Conservation (phyloP, 2,329 filamentous ascomycete species). For the Xylariaceae sp. region DNA sequence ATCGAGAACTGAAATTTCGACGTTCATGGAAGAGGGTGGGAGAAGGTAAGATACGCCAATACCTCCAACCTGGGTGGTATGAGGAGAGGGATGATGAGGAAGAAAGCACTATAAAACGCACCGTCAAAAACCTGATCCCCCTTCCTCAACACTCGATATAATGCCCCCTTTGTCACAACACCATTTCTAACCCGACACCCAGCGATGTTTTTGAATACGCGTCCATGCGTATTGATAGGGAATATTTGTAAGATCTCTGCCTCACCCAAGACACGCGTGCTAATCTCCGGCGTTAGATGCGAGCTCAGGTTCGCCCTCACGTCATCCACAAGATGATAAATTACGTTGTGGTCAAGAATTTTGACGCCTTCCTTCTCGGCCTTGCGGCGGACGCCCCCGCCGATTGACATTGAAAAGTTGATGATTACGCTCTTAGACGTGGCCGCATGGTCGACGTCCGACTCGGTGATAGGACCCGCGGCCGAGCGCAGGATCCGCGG, state of each 20-base stretch:
- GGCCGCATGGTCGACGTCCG: constrained; percentile 83
- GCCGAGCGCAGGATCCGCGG: constrained; percentile 72
- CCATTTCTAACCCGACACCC: constrained; percentile 88
- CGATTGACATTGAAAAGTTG: constrained; percentile 76
- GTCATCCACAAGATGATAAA: constrained; percentile 75
- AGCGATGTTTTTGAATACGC: constrained; percentile 69
- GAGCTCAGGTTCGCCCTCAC: constrained; percentile 65
- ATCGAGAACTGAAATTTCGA: background rate
- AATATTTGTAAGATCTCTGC: constrained; percentile 83
- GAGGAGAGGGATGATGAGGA: background rate
- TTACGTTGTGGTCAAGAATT: constrained; percentile 82
- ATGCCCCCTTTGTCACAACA: constrained; percentile 55
- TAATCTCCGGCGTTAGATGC: constrained; percentile 62
- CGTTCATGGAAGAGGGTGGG: background rate
- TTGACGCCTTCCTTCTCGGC: constrained; percentile 69
- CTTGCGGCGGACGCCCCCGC: constrained; percentile 61
- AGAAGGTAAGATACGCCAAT: background rate
- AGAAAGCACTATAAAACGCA: constrained; percentile 41
- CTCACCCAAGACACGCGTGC: constrained; percentile 74
- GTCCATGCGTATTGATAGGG: constrained; percentile 72
- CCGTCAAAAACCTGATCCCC: constrained; percentile 76
- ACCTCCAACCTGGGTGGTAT: no score
- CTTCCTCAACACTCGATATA: constrained; percentile 67
- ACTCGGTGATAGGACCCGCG: constrained; percentile 77
- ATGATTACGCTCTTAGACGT: constrained; percentile 72